These are phyloP conservation scores for Ehretia macrophylla DNA, from an alignment of 257 asterid species.

Conservation along the genomic window DNA sequence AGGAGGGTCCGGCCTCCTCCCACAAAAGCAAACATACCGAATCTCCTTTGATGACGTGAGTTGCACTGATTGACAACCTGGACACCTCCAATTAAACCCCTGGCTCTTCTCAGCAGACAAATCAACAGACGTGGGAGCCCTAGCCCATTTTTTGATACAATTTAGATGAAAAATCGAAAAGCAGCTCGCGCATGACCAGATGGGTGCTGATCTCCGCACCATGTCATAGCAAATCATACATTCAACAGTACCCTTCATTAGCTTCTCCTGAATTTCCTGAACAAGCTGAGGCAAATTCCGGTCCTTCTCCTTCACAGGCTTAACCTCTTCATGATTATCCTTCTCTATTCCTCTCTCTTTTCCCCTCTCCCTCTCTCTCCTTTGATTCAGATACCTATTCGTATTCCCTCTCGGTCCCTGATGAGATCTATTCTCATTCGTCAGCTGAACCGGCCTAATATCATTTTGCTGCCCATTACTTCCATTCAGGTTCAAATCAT, in stretches of 20 bases:
- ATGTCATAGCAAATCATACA: conserved; percentile 99
- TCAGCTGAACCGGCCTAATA: conserved; percentile 23
- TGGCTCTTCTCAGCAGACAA: conserved; percentile 75
- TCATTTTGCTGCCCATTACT: background rate
- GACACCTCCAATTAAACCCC: conserved; percentile 96
- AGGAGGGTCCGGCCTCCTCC: conserved; percentile 85
- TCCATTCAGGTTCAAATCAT: conserved; percentile 2
- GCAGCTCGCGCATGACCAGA: conserved; percentile 96
- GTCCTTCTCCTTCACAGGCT: conserved; percentile 40
- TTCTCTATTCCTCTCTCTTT: conserved; percentile 42
- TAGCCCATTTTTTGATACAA: conserved; percentile 96
- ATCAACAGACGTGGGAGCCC: conserved; percentile 93
- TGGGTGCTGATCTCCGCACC: conserved; percentile 84
- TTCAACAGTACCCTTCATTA: conserved; percentile 71
- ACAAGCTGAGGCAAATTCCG: conserved; percentile 73
- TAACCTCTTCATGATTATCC: conserved; percentile 19
- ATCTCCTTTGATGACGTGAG: conserved; percentile 79
- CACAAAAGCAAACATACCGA: conserved; percentile 79
- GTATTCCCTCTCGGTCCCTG: conserved; percentile 34
- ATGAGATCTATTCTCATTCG: conserved; percentile 25
- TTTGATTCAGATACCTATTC: conserved; percentile 28
- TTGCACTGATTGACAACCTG: conserved; percentile 96
- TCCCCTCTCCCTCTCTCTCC: conserved; percentile 33
- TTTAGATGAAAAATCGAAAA: conserved; percentile 82
- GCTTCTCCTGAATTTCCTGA: conserved; percentile 95